A percentile compares a stretch with the other conserved stretches of the same genome.
phyloP scores from a whole-genome alignment of 2,329 filamentous ascomycete species.

The Aspergillus chevalieri region DNA sequence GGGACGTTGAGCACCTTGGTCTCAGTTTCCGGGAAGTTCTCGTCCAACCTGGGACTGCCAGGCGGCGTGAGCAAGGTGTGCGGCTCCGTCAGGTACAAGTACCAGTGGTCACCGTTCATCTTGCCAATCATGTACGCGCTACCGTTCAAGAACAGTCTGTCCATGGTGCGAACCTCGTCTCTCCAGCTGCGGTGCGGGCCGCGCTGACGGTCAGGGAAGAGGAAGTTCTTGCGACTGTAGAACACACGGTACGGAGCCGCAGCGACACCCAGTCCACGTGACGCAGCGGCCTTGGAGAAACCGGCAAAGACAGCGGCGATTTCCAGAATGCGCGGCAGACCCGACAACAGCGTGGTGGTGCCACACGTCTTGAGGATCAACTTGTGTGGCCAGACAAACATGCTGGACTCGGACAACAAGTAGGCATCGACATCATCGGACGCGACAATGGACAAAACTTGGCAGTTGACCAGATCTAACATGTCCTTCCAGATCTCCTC shows the following conservation, averaged over 20 bases:
- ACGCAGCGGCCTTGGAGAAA: conserved; percentile 74
- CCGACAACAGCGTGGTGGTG: conserved; percentile 86
- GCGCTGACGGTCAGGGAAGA: conserved; percentile 89
- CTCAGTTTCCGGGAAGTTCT: conserved; percentile 47
- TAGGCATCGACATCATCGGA: conserved; percentile 95
- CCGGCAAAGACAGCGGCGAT: conserved; percentile 83
- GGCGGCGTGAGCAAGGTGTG: conserved; percentile 74
- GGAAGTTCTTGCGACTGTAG: conserved; percentile 97
- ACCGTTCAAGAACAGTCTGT: conserved; percentile 83
- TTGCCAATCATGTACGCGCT: conserved; percentile 99
- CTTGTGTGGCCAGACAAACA: conserved; percentile 99
- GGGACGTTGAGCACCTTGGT: conserved; percentile 56
- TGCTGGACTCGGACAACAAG: conserved; percentile 95
- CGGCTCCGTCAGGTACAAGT: conserved; percentile 90
- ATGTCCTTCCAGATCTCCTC: conserved; percentile 88
- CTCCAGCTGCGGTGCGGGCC: conserved; percentile 97
- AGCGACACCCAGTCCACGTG: conserved; percentile 61
- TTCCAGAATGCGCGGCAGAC: conserved; percentile 82
- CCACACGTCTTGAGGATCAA: conserved; percentile 97
- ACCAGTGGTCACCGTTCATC: conserved; percentile 99
- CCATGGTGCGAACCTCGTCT: conserved; percentile 86
- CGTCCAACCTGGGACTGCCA: conserved; percentile 58
- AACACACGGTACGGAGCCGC: conserved; percentile 93
- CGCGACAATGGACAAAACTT: conserved; percentile 88
- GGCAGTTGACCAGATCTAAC: conserved; percentile 97